Percentiles rank a stretch among this genome's conserved stretches.
phyloP scores from a whole-genome alignment of 495 filamentous ascomycete species.

The Lasiosphaeria hispida region DNA sequence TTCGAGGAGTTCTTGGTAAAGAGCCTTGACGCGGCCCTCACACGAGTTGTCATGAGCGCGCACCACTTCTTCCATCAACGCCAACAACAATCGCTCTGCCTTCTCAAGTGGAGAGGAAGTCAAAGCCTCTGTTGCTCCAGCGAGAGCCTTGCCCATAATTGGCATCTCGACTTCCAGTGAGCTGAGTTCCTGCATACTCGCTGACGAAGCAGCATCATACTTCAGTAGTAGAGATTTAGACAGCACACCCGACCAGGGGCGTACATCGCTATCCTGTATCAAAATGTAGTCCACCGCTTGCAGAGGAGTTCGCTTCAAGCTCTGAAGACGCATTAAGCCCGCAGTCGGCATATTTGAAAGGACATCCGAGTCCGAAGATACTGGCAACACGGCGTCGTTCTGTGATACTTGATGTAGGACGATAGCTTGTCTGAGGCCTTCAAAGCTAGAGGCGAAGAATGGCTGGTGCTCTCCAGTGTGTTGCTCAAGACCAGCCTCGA shows the following conservation, averaged over 20 bases:
- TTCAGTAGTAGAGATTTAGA: conserved; percentile 57
- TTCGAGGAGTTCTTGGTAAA: conserved; percentile 18
- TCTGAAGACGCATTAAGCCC: conserved; percentile 44
- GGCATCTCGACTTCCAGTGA: conserved; percentile 65
- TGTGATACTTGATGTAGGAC: conserved; percentile 38
- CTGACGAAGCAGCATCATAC: conserved; percentile 50
- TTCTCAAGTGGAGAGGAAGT: conserved; percentile 45
- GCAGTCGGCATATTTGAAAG: conserved; percentile 46
- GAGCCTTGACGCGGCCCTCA: not conserved
- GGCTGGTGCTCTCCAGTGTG: conserved; percentile 42
- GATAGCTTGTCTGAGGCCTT: conserved; percentile 63
- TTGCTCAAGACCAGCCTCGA: conserved; percentile 47
- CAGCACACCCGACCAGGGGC: conserved; percentile 53
- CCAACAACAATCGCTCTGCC: conserved; percentile 47
- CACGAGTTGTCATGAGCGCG: conserved; percentile 34
- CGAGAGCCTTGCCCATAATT: conserved; percentile 54
- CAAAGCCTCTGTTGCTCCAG: conserved; percentile 45
- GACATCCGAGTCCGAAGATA: conserved; percentile 35
- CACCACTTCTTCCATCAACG: conserved; percentile 50
- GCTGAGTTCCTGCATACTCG: conserved; percentile 59
- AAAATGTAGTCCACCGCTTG: conserved; percentile 45
- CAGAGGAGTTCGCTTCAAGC: conserved; percentile 37
- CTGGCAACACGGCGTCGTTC: conserved; percentile 13
- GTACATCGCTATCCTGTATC: conserved; percentile 30
- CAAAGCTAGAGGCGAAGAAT: conserved; percentile 62